These are phyloP conservation scores for Colletotrichum sidae DNA, from an alignment of 2,329 filamentous ascomycete genomes.

Conservation along the genomic window DNA sequence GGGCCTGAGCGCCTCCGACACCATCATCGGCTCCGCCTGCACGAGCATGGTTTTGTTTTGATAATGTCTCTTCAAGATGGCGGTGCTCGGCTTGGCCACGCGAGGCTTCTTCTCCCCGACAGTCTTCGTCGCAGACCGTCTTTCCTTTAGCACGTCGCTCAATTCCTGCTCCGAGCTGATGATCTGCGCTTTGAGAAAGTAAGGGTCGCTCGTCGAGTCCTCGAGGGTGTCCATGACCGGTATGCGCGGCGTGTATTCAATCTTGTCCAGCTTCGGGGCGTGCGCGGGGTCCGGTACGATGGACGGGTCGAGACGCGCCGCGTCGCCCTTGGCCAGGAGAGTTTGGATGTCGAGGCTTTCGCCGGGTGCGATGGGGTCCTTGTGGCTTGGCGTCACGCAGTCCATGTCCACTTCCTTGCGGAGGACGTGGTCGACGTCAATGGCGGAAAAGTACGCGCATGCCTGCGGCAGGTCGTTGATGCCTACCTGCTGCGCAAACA, in stretches of 20 bases:
- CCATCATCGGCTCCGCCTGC: conserved; percentile 47
- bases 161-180: conserved; percentile 79
- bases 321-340: conserved; percentile 79
- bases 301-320: conserved; percentile 75
- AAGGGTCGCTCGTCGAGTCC: conserved; percentile 59
- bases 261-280: conserved; percentile 70
- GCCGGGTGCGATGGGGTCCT: conserved; percentile 80
- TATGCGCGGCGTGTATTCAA: conserved; percentile 75
- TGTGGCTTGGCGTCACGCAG: conserved; percentile 91
- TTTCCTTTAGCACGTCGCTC: conserved; percentile 74
- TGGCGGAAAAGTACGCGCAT: conserved; percentile 94
- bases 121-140: conserved; percentile 52
- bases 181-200: conserved; percentile 89
- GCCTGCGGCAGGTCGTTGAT: conserved; percentile 95
- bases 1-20: conserved; percentile 48
- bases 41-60: background rate
- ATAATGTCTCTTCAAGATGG: conserved; percentile 20
- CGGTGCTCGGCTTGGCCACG: conserved; percentile 21
- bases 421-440: conserved; percentile 96
- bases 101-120: conserved; percentile 41
- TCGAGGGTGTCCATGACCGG: conserved; percentile 84
- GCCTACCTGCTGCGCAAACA: conserved; percentile 97
- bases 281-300: conserved; percentile 64
- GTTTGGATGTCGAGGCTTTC: conserved; percentile 86
- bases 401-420: conserved; percentile 99